These are phyloP conservation scores for Penicillium sp. DNA, from an alignment of 2,329 filamentous ascomycete genomes.

Conservation along the genomic window DNA sequence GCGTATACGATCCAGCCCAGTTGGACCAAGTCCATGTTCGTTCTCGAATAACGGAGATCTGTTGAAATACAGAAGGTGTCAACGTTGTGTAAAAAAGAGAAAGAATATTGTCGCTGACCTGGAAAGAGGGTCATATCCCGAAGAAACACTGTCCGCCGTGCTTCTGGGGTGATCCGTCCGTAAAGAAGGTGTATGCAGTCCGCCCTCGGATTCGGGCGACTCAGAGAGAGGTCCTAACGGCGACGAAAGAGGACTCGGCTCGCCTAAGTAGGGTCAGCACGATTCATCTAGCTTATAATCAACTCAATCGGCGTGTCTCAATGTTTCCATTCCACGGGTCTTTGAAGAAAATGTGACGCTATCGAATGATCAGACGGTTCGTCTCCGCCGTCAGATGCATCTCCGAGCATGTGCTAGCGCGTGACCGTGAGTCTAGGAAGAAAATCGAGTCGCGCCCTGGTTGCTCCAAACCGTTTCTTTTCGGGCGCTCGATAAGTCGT, in stretches of 20 bases:
- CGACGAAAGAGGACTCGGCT: constrained; percentile 42
- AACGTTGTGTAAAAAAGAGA: not conserved
- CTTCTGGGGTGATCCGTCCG: constrained; percentile 64
- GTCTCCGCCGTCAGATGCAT: constrained; percentile 19
- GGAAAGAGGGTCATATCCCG: constrained; percentile 68
- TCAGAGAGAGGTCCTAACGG: constrained; percentile 37
- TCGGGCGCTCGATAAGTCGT: not conserved
- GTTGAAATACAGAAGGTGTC: constrained; percentile 14
- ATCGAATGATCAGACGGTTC: constrained; percentile 17
- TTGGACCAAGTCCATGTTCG: constrained; percentile 80
- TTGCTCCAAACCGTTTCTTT: not conserved
- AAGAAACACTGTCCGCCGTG: constrained; percentile 70
- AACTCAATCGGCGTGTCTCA: constrained; percentile 13
- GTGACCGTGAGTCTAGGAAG: not conserved
- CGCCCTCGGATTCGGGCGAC: constrained; percentile 35
- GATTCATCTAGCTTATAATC: constrained; percentile 6
- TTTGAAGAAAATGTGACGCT: constrained; percentile 14
- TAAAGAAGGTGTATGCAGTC: constrained; percentile 49
- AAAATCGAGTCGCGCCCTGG: not conserved
- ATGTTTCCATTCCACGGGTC: constrained; percentile 14
- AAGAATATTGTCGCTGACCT: constrained; percentile 56
- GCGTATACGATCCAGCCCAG: constrained; percentile 88
- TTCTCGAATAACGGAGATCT: constrained; percentile 85
- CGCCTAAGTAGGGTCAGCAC: constrained; percentile 31
- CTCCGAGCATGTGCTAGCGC: constrained; percentile 6